Base-by-base conservation (phyloP, 2,329 filamentous ascomycete genomes). In the Aspergillus sp. region DNA sequence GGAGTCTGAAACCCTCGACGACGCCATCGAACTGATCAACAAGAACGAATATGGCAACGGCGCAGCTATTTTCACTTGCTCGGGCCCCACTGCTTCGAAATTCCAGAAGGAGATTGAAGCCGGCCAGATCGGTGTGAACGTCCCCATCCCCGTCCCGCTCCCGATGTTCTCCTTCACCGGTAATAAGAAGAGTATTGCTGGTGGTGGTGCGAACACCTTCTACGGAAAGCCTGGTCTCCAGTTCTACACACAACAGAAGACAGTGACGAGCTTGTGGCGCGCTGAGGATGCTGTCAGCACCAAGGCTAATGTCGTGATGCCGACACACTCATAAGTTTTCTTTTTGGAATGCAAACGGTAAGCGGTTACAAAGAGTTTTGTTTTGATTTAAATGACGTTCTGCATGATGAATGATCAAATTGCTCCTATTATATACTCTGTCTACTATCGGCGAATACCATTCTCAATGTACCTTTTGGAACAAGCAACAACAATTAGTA, bases 171-270 rank as follows among this genome's bases (percentile, higher is more conserved):
- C 78, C 59, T 86, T 86, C 74, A 87, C 85, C 2, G 85, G 85
- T 17, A 88, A 88, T 80, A 93, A 99, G 87, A 93, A 89, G 83
- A 91, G 87, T 69, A 83, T 98, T 56, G 95, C 95, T 0, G 95
- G 93, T 54, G 93, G 93, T 52, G 93, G 95, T 60, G 89, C 90
- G 38, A 96, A 85, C 78, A 96, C 92, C 15, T 98, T 99, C 74
- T 99, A 99, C 77, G 95, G 95, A 64, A 89, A 90, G 76, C 91
- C 92, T 0, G 95, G 93, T 22, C 78, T 99, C 72, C 88, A 90
- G 72, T 99, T 99, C 74, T 98, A 96, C 77, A 99, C 95, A 3
- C 95, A 98, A 79, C 85, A 90, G 71, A 98, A 99, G 89, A 99
- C 95, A 3, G 95, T 99, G 48, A 99, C 95, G 53, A 89, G 91